Base-by-base conservation (phyloP, 2,329 filamentous ascomycete species). In the Periglandula ipomoeae region DNA sequence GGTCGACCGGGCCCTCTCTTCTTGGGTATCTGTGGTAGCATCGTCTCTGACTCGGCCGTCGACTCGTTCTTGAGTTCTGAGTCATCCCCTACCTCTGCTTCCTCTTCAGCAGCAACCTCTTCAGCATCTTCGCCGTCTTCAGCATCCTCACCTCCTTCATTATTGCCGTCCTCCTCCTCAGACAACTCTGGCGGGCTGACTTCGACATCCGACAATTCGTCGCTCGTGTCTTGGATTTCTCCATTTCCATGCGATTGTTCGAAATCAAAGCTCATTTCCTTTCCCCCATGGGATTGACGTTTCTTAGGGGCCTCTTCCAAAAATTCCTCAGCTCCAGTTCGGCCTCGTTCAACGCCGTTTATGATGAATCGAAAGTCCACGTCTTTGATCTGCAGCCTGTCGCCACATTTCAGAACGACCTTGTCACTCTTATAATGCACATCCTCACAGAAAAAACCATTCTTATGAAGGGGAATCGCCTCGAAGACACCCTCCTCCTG, bases 1-100 rank as follows among this genome's bases (percentile, higher is more conserved):
- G 87, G 87, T 47, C 87, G 73, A n/a, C 87, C 87, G 9, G 87
- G 87, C 13, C 87, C 87, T 56, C 86, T 81, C 53, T 85, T 83
- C 65, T 80, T 85, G 24, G 79, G 76, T 26, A 79, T 67, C 49
- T 70, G 65, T 19, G 67, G 63, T 51, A 70, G 58, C 20, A 66
- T 55, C 5, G 65, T 65, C 8, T 70, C 65, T 5, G 64, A 53
- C n/a, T 62, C 59, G 15, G 59, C 51, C 27, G 59, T 50, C 11
- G 60, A 50, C 48, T 65, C 65, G 4, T 57, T 54, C 49, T 61
- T 63, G 27, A 64, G 50, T 32, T 58, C 48, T 20, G 40, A 39
- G 19, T 38, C 40, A 40, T 48, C 40, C 40, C 50, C 59, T 10
- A 56, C 56, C 5, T 19, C 42, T 47, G 37, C 37, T 11, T 22